Evolutionary conservation across 2,329 filamentous ascomycete genomes (phyloP).

Genomic region (Madurella fahalii): DNA sequence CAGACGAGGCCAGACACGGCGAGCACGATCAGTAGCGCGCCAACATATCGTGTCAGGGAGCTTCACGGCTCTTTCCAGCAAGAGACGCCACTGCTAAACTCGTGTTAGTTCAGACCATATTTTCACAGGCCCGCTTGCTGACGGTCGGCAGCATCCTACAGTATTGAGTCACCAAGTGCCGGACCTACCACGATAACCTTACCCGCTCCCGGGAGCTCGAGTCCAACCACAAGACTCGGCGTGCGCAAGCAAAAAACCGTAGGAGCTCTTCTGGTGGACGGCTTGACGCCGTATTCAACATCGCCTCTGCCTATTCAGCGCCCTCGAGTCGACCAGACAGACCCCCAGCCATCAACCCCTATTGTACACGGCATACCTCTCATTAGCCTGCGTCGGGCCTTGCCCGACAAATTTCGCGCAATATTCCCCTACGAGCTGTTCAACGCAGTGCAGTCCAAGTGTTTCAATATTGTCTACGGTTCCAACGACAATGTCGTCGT

Average conservation of each 20-base stretch:
- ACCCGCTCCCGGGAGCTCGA: constrained; percentile 14
- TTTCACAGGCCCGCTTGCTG: not conserved
- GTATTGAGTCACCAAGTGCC: not conserved
- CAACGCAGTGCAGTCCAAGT: constrained; percentile 80
- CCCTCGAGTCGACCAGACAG: not conserved
- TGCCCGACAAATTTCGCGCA: constrained; percentile 66
- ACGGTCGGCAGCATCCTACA: not conserved
- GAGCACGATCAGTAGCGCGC: not conserved
- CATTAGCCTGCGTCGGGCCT: constrained; percentile 41
- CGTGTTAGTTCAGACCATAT: not conserved
- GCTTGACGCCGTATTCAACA: not conserved
- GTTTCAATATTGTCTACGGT: constrained; percentile 62
- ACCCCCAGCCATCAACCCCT: constrained; percentile 26
- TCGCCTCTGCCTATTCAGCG: not conserved
- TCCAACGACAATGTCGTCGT: constrained; percentile 73
- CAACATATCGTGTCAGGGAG: not conserved
- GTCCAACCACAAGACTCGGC: constrained; percentile 14
- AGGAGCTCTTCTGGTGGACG: not conserved
- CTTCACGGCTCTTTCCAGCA: not conserved
- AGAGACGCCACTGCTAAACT: not conserved
- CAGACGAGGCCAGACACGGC: not conserved
- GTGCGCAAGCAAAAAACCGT: constrained; percentile 7
- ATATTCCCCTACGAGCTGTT: constrained; percentile 72
- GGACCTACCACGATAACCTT: not conserved
- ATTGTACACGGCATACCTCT: constrained; percentile 39